phyloP scores from a whole-genome alignment of 1,284 basidiomycete species.

The Anthracocystis walkeri region DNA sequence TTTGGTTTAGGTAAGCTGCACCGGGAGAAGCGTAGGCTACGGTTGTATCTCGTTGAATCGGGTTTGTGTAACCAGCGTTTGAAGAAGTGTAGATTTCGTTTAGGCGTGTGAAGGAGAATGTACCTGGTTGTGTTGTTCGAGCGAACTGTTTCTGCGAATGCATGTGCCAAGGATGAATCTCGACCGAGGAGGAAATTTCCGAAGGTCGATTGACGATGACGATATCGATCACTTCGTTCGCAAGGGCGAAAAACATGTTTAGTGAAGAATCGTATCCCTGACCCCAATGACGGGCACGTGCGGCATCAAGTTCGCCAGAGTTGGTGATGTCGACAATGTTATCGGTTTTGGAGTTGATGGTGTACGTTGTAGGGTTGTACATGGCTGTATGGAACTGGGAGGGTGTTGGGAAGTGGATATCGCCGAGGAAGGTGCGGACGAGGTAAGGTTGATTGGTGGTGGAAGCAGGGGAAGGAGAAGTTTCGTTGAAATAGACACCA shows the following conservation, averaged over 20 bases:
- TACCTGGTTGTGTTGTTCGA: slow-evolving; percentile 42
- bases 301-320: slow-evolving; percentile 1
- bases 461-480: too few relatives aligned
- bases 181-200: background rate
- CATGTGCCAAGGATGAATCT: slow-evolving; percentile 61
- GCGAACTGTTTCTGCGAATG: slow-evolving; percentile 49
- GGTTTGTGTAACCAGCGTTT: slow-evolving; percentile 1
- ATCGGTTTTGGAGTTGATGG: background rate
- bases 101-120: slow-evolving; percentile 40
- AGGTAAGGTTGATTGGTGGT: slow-evolving; percentile 36
- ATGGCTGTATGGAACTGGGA: slow-evolving; percentile 17
- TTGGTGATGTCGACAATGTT: background rate
- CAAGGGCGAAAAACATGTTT: slow-evolving; percentile 44
- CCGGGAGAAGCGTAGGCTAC: slow-evolving; percentile 48
- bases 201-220: slow-evolving; percentile 52
- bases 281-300: background rate
- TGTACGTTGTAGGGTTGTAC: slow-evolving; percentile 15
- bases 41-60: slow-evolving; percentile 55
- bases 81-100: slow-evolving; percentile 8
- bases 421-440: slow-evolving; percentile 35
- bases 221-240: slow-evolving; percentile 52
- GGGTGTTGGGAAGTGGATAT: slow-evolving; percentile 11
- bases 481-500: slow-evolving; percentile 20
- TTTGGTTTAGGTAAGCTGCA: slow-evolving; percentile 30
- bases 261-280: slow-evolving; percentile 20